phyloP scores from a whole-genome alignment of 73 alveolate genomes.

The Stentor coeruleus region DNA sequence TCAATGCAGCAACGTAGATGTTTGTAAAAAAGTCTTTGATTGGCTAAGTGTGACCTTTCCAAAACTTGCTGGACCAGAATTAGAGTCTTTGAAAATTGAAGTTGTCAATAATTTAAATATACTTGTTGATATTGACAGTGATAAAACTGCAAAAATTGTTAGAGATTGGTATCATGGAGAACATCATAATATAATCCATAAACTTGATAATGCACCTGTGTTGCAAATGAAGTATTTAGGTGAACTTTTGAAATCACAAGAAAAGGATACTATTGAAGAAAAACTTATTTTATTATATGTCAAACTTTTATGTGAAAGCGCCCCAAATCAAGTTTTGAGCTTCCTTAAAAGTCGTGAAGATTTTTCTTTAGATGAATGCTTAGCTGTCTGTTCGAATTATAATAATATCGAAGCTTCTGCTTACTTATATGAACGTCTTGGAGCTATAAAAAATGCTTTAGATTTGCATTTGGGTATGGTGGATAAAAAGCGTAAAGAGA shows the following conservation, averaged over 20 bases:
- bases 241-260: neutral
- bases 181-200: conserved; percentile 16
- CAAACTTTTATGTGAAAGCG: conserved; percentile 1
- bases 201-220: conserved; percentile 27
- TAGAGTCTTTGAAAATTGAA: neutral
- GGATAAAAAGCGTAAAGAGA: neutral
- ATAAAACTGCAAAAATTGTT: conserved; percentile 26
- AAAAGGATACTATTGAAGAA: neutral
- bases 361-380: conserved; percentile 21
- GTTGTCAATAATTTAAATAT: neutral
- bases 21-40: neutral
- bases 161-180: conserved; percentile 19
- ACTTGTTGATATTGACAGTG: conserved; percentile 25
- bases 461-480: neutral
- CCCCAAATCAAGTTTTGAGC: conserved; percentile 11
- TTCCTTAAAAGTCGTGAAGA: conserved; percentile 25
- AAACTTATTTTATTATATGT: neutral
- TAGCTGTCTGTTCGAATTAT: neutral
- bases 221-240: conserved; percentile 13
- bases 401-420: conserved; percentile 16
- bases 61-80: neutral
- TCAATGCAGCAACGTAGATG: neutral
- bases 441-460: neutral
- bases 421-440: conserved; percentile 18
- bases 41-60: neutral